A percentile compares a stretch with the other conserved stretches of the same genome.
Conservation (phyloP, 2,329 filamentous ascomycete genomes). For the Clarireedia sp. region DNA sequence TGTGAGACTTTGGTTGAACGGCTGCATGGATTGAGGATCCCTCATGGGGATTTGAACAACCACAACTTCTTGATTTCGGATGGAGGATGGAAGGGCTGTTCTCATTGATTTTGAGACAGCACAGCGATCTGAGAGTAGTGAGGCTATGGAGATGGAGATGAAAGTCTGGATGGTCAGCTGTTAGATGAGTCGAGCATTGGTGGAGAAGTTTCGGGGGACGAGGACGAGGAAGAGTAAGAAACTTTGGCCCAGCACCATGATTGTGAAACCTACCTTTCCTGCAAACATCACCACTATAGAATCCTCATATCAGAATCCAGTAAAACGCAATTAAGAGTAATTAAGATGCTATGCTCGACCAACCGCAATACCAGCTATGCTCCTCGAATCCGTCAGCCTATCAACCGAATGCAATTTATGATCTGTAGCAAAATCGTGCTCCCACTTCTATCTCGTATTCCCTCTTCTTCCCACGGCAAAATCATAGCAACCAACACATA, state of each 20-base stretch:
- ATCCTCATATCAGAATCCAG: no score
- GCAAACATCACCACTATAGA: no score
- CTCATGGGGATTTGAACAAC: slow-evolving; percentile 33
- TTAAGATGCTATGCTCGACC: no score
- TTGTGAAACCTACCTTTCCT: no score
- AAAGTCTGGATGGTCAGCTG: neutral
- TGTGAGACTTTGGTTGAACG: slow-evolving; percentile 28
- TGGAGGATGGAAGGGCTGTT: slow-evolving; percentile 20
- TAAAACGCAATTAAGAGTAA: neutral
- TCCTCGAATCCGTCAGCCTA: neutral
- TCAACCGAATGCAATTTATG: neutral
- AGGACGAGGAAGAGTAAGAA: neutral
- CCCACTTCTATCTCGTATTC: no score
- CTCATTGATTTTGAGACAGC: slow-evolving; percentile 32
- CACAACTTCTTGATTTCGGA: slow-evolving; percentile 32
- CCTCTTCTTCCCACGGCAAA: no score
- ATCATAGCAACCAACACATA: no score
- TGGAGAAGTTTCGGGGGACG: neutral
- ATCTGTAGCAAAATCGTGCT: no score
- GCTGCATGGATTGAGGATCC: slow-evolving; percentile 31
- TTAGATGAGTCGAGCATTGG: neutral
- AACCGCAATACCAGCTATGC: no score
- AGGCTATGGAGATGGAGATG: slow-evolving; percentile 1
- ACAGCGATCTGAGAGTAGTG: slow-evolving; percentile 6
- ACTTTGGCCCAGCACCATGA: no score